Evolutionary conservation across 768 basidiomycete species (phyloP).

Genomic region (Tylopilus intermedius): DNA sequence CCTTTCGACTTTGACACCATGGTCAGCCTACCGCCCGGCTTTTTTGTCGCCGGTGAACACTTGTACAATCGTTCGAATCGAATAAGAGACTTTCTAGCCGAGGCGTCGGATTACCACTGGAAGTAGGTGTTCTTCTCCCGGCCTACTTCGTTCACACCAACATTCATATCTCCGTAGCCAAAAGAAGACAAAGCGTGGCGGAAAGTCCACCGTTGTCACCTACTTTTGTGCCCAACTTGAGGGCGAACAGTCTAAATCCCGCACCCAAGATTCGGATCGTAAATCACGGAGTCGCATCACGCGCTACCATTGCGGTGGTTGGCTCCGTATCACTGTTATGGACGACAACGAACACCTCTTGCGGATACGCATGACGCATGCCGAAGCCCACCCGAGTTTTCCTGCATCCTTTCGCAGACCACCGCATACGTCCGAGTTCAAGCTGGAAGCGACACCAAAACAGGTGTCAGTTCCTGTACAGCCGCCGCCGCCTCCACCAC

Average conservation of each 20-base stretch:
- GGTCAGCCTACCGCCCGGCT: constrained; percentile 30
- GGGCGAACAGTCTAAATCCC: constrained; percentile 32
- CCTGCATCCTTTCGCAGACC: constrained; percentile 31
- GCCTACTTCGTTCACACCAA: not conserved
- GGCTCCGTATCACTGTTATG: constrained; percentile 35
- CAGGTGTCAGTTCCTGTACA: constrained; percentile 15
- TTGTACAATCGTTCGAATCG: constrained; percentile 33
- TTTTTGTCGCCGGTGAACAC: constrained; percentile 31
- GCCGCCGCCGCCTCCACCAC: constrained; percentile 12
- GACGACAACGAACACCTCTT: constrained; percentile 32
- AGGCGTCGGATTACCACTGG: constrained; percentile 34
- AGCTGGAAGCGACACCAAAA: constrained; percentile 28
- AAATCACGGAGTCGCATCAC: constrained; percentile 34
- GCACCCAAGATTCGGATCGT: constrained; percentile 30
- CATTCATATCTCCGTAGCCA: constrained; percentile 13
- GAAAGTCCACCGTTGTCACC: constrained; percentile 33
- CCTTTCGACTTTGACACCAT: constrained; percentile 34
- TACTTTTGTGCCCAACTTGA: constrained; percentile 34
- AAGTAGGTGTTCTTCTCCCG: constrained; percentile 21
- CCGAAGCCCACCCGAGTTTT: constrained; percentile 31
- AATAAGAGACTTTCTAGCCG: constrained; percentile 31
- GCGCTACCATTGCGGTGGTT: constrained; percentile 32
- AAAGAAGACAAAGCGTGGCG: constrained; percentile 34
- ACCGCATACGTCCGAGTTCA: constrained; percentile 31
- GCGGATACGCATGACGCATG: constrained; percentile 34